These are phyloP conservation scores for Aureobasidium musti DNA, from an alignment of 2,329 filamentous ascomycete species.

Conservation along the genomic window DNA sequence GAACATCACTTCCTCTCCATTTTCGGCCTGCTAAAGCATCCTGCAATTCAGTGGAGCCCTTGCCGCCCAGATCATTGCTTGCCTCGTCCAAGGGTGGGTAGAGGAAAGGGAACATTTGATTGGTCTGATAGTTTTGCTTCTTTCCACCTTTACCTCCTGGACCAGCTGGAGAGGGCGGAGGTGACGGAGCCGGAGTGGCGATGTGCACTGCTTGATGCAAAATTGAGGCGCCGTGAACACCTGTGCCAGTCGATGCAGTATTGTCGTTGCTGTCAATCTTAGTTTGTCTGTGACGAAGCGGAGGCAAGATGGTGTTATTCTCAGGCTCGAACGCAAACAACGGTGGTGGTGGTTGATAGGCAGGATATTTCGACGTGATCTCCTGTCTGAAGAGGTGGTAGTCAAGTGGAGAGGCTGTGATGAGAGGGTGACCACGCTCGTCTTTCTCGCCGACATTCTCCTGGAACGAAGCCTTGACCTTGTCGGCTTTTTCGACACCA, in stretches of 20 bases:
- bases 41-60: slow-evolving; percentile 78
- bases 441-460: slow-evolving; percentile 54
- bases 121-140: slow-evolving; percentile 99
- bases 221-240: slow-evolving; percentile 65
- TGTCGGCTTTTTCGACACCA: slow-evolving; percentile 69
- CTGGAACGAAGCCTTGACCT: slow-evolving; percentile 70
- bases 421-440: slow-evolving; percentile 68
- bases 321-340: slow-evolving; percentile 84
- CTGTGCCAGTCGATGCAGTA: slow-evolving; percentile 47
- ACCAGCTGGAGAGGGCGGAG: slow-evolving; percentile 85
- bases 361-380: slow-evolving; percentile 95
- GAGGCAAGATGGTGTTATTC: slow-evolving; percentile 86
- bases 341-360: slow-evolving; percentile 86
- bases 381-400: slow-evolving; percentile 97
- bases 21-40: slow-evolving; percentile 76
- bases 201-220: slow-evolving; percentile 96
- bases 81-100: slow-evolving; percentile 89
- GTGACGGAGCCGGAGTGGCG: slow-evolving; percentile 94
- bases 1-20: slow-evolving; percentile 94
- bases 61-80: slow-evolving; percentile 88
- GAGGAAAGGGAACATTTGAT: slow-evolving; percentile 97
- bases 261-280: slow-evolving; percentile 51
- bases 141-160: slow-evolving; percentile 87
- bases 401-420: slow-evolving; percentile 91
- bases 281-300: slow-evolving; percentile 68